Evolutionary conservation across 2,329 filamentous ascomycete species (phyloP), one percentile per base, ranked within the genome.

Genomic region (Trichoderma hamatum): DNA sequence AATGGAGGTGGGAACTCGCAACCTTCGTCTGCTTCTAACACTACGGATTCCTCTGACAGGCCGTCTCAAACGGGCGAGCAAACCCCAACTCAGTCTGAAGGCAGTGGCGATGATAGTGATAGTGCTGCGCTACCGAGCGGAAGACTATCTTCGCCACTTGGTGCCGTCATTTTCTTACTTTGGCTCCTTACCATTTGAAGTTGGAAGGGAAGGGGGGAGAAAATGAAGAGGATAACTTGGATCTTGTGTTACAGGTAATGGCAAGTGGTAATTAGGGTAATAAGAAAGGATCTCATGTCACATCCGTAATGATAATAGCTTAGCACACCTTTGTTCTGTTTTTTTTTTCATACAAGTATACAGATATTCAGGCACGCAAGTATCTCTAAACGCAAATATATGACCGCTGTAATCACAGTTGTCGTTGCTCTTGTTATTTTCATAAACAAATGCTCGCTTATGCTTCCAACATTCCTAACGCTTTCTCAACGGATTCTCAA

Each of bases 171-270:
- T 24, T 55, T 68, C 13, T 39, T 73, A 11, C 55, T 43, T 5
- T 74, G 72, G 71, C 46, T 72, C 32, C 62, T 73, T 34, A 30
- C 67, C 7, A 43, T 59, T 36, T 70, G 39, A 43, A n/a, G 16
- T 43, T 43, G 39, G 5, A 7, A 3, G 16, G 39, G 11, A 21
- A 70, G 24, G 13, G 19, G 49, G 26, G n/a, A 16, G 16, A 10
- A 24, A 51, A 4, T 24, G 30, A 9, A 26, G 21, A 28, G 21
- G 6, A 24, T 19, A 19, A n/a, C 24, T 16, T 39, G 9, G 46
- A 46, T 34, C 16, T 56, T 28, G 21, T 11, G 43, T 36, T 54
- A 21, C n/a, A 21, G n/a, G 34, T 51, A 67, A 36, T 59, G 52
- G 46, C 24, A 5, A 21, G n/a, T n/a, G 39, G 16, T 10, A n/a